phyloP scores from a whole-genome alignment of 1,139 yeast genomes.

The Sugiyamaella japonica region DNA sequence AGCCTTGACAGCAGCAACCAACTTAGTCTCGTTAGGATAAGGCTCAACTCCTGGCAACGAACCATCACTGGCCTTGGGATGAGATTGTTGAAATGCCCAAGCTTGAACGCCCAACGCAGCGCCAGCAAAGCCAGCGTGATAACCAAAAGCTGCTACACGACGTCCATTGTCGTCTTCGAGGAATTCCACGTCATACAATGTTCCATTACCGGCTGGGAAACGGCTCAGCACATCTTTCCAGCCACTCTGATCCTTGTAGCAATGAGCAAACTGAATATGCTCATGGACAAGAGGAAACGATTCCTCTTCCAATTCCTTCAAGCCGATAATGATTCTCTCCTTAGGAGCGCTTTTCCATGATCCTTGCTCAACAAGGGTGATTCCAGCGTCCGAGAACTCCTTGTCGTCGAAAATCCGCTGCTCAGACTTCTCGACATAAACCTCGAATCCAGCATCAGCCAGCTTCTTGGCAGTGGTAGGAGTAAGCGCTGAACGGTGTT shows the following conservation, averaged over 20 bases:
- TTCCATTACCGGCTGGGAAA: slow-evolving; percentile 89
- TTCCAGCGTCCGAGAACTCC: slow-evolving; percentile 80
- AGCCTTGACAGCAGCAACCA: slow-evolving; percentile 64
- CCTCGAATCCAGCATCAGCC: slow-evolving; percentile 82
- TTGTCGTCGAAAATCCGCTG: slow-evolving; percentile 75
- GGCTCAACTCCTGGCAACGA: slow-evolving; percentile 67
- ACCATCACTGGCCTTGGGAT: slow-evolving; percentile 55
- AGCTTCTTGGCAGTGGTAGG: slow-evolving; percentile 86
- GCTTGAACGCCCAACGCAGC: slow-evolving; percentile 94
- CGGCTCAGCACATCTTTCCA: slow-evolving; percentile 89
- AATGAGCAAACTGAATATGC: slow-evolving; percentile 97
- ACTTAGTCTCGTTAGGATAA: slow-evolving; percentile 73
- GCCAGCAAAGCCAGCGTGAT: slow-evolving; percentile 98
- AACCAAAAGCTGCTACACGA: slow-evolving; percentile 98
- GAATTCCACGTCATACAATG: slow-evolving; percentile 89
- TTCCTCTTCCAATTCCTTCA: slow-evolving; percentile 95
- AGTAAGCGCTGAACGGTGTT: slow-evolving; percentile 95
- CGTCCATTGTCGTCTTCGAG: slow-evolving; percentile 92
- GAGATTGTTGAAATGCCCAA: slow-evolving; percentile 88
- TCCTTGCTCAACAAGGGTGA: slow-evolving; percentile 85
- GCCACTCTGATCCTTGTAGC: slow-evolving; percentile 96
- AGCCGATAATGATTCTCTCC: slow-evolving; percentile 85
- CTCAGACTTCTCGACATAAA: slow-evolving; percentile 81
- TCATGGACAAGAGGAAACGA: slow-evolving; percentile 90
- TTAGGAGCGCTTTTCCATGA: slow-evolving; percentile 91